Evolutionary conservation across 148 eudicot species (phyloP).

Genomic region (Nepenthes mirabilis): DNA sequence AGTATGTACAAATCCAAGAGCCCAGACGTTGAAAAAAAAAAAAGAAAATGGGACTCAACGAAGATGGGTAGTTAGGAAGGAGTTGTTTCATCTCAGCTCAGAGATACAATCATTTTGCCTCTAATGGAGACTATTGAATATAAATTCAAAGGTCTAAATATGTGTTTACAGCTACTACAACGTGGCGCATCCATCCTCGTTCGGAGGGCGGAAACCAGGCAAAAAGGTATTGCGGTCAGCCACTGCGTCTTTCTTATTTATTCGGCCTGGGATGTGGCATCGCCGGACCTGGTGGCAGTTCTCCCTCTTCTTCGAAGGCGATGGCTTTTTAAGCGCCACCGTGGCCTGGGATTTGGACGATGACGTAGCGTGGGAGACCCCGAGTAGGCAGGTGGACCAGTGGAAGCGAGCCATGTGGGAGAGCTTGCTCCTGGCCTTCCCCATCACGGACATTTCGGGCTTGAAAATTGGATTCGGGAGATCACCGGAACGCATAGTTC

Average conservation of each 20-base stretch:
- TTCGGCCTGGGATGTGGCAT: constrained; percentile 81
- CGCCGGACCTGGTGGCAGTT: constrained; percentile 26
- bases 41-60: too few species aligned
- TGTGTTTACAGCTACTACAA: too few species aligned
- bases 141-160: too few species aligned
- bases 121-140: too few species aligned
- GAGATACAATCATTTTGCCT: too few species aligned
- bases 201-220: too few species aligned
- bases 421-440: constrained; percentile 89
- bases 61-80: too few species aligned
- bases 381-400: constrained; percentile 87
- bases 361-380: constrained; percentile 18
- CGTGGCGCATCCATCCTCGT: too few species aligned
- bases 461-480: constrained; percentile 17
- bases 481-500: constrained; percentile 91
- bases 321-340: constrained; percentile 6
- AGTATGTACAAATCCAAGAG: too few species aligned
- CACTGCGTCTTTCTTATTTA: constrained; percentile 72
- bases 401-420: constrained; percentile 80
- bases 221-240: constrained; percentile 31
- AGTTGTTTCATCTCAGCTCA: too few species aligned
- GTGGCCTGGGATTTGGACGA: constrained; percentile 16
- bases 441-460: constrained; percentile 51
- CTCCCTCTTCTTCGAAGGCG: constrained; percentile 4
- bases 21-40: too few species aligned